Evolutionary conservation across 768 basidiomycete species (phyloP).

Genomic region (Arthromyces matolae): DNA sequence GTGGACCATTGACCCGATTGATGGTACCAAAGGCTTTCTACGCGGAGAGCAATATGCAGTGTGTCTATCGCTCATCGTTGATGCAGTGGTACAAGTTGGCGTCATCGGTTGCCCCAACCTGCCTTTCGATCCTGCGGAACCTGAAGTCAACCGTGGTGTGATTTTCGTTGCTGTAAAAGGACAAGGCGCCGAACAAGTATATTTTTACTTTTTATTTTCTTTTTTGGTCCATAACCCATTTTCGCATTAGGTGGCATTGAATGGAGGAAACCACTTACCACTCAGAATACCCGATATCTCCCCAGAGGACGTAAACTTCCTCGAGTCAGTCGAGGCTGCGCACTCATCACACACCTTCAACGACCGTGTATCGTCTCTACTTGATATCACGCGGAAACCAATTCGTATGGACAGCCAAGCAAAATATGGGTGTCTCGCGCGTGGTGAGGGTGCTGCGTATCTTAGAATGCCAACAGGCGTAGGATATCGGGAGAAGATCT

Average conservation of each 20-base stretch:
- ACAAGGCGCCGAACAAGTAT: constrained; percentile 75
- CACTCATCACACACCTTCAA: constrained; percentile 91
- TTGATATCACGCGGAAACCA: constrained; percentile 63
- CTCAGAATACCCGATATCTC: constrained; percentile 52
- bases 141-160: constrained; percentile 65
- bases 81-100: constrained; percentile 75
- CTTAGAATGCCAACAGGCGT: constrained; percentile 73
- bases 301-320: constrained; percentile 54
- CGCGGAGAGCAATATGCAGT: constrained; percentile 93
- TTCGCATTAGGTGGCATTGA: constrained; percentile 47
- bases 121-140: constrained; percentile 48
- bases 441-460: constrained; percentile 85
- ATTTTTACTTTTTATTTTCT: background rate
- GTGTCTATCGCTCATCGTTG: constrained; percentile 79
- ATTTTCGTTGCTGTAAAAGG: constrained; percentile 87
- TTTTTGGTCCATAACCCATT: background rate
- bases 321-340: constrained; percentile 90
- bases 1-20: constrained; percentile 89
- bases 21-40: constrained; percentile 92
- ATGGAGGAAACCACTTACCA: constrained; percentile 42
- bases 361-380: constrained; percentile 59
- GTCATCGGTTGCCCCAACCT: constrained; percentile 94
- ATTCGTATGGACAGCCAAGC: constrained; percentile 95
- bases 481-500: constrained; percentile 93
- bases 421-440: constrained; percentile 83